phyloP scores from a whole-genome alignment of 345 rosid genomes.

The Noccaea bulbosa region DNA sequence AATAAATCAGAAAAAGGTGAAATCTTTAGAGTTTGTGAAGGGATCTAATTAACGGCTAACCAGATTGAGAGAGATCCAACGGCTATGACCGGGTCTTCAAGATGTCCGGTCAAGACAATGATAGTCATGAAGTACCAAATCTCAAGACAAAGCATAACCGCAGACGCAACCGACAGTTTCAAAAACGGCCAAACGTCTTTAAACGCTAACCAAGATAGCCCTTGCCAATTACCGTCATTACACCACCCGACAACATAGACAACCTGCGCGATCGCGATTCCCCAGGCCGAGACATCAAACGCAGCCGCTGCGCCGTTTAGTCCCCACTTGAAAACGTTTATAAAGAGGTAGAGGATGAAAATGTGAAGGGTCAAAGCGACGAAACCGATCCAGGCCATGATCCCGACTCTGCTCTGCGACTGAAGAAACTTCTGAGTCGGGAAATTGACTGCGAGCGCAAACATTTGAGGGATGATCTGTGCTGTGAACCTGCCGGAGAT shows the following conservation, averaged over 20 bases:
- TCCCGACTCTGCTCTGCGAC: constrained; percentile 81
- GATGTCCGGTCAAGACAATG: constrained; percentile 95
- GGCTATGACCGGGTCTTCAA: constrained; percentile 77
- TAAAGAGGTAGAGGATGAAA: constrained; percentile 55
- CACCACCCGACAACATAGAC: constrained; percentile 86
- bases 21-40: constrained; percentile 4
- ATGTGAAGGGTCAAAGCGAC: constrained; percentile 59
- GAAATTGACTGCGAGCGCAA: constrained; percentile 83
- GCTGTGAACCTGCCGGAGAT: constrained; percentile 70
- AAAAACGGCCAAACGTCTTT: constrained; percentile 81
- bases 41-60: constrained; percentile 44
- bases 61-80: constrained; percentile 96
- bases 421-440: constrained; percentile 89
- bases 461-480: constrained; percentile 88
- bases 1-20: neutral
- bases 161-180: constrained; percentile 87
- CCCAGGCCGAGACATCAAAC: constrained; percentile 77
- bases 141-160: constrained; percentile 94
- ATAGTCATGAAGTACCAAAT: constrained; percentile 97
- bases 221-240: constrained; percentile 83
- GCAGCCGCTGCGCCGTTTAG: constrained; percentile 82
- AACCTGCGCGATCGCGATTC: constrained; percentile 66
- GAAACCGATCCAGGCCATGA: constrained; percentile 85
- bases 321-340: constrained; percentile 73
- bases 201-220: constrained; percentile 86